Evolutionary conservation across 441 rosid species (phyloP).

Genomic region (Gossypium gossypioides): DNA sequence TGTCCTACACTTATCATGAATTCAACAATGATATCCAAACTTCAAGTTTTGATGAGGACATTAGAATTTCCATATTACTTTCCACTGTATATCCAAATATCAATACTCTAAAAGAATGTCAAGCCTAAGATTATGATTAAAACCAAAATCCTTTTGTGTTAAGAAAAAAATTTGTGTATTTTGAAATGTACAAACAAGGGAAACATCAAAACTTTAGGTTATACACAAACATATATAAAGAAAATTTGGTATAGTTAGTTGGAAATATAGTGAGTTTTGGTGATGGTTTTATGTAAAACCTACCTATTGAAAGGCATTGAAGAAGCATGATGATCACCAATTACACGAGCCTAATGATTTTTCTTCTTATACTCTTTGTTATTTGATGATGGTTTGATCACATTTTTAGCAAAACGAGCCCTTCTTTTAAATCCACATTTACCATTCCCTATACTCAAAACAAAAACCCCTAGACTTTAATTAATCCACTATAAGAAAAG

Average conservation of each 20-base stretch:
- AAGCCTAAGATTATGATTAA: not conserved
- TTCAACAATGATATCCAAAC: not conserved
- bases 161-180: not conserved
- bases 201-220: not conserved
- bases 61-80: not conserved
- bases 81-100: not conserved
- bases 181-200: not conserved
- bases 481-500: not conserved
- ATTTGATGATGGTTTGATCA: conserved; percentile 51
- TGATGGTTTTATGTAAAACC: conserved; percentile 24
- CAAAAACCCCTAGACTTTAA: not conserved
- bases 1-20: too few species aligned
- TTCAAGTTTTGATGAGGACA: not conserved
- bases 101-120: not conserved
- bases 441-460: conserved; percentile 21
- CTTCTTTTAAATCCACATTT: conserved; percentile 35
- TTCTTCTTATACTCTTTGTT: conserved; percentile 47
- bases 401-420: conserved; percentile 67
- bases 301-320: conserved; percentile 34
- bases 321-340: not conserved
- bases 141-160: not conserved
- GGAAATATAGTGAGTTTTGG: not conserved
- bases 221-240: not conserved
- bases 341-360: not conserved
- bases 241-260: not conserved